Conservation (phyloP, 2,329 filamentous ascomycete species). For the Amauroascus niger region DNA sequence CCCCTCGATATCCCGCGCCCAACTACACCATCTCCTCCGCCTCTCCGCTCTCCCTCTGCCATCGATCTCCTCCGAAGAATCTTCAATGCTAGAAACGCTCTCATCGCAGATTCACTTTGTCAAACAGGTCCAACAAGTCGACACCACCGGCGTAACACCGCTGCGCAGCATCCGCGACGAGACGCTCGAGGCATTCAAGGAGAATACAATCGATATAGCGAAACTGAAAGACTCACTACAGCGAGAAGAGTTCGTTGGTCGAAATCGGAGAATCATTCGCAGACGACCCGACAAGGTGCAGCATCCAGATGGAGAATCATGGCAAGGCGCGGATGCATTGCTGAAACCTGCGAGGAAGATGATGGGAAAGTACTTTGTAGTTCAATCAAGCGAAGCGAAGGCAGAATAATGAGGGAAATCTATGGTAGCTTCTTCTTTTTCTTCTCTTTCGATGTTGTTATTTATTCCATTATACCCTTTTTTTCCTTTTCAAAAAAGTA, state of each 20-base stretch:
- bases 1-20: conserved; percentile 50
- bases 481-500: neutral
- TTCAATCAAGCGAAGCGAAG: conserved; percentile 40
- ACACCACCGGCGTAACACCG: conserved; percentile 63
- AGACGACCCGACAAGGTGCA: conserved; percentile 24
- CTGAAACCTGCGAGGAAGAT: conserved; percentile 56
- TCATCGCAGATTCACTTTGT: conserved; percentile 83
- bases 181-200: conserved; percentile 31
- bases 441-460: too few species aligned
- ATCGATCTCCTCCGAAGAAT: conserved; percentile 51
- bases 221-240: conserved; percentile 31
- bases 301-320: conserved; percentile 40
- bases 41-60: conserved; percentile 80
- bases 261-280: conserved; percentile 41
- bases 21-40: conserved; percentile 74
- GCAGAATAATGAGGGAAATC: neutral
- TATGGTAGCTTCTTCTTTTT: neutral
- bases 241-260: conserved; percentile 34
- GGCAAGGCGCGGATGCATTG: conserved; percentile 56
- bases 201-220: conserved; percentile 33
- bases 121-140: conserved; percentile 68
- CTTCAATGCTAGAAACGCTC: conserved; percentile 62
- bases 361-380: conserved; percentile 66
- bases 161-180: conserved; percentile 71
- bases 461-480: too few species aligned